Evolutionary conservation across 176 grass and related monocot species (phyloP).

Genomic region (Aegilops bicornis): DNA sequence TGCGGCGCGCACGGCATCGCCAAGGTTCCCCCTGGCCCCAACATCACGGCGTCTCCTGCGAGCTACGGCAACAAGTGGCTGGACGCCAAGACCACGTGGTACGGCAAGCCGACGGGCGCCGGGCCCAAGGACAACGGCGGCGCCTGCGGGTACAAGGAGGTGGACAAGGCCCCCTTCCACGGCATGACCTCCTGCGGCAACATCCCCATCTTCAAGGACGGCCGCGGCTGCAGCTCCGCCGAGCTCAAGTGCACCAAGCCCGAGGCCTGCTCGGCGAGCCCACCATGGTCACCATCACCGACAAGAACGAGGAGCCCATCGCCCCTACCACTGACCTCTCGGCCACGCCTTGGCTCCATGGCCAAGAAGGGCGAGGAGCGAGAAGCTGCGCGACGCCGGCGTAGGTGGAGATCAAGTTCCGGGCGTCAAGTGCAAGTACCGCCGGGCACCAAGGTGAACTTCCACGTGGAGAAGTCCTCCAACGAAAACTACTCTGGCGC

Average conservation of each 20-base stretch:
- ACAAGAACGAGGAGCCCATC: slow-evolving; percentile 41
- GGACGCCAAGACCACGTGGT: too few species aligned
- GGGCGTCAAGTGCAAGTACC: slow-evolving; percentile 53
- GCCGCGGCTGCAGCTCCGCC: too few species aligned
- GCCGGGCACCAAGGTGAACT: slow-evolving; percentile 45
- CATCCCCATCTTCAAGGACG: too few species aligned
- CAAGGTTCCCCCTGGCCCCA: too few species aligned
- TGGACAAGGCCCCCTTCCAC: too few species aligned
- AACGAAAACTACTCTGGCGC: slow-evolving; percentile 45
- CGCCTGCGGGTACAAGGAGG: too few species aligned
- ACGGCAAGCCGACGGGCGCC: too few species aligned
- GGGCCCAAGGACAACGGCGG: too few species aligned
- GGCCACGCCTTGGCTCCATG: slow-evolving; percentile 51
- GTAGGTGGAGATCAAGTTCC: slow-evolving; percentile 42
- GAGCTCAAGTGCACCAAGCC: slow-evolving; percentile 20
- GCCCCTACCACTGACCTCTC: slow-evolving; percentile 53
- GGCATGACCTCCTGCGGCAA: too few species aligned
- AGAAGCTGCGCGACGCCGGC: slow-evolving; percentile 48
- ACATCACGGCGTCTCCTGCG: too few species aligned
- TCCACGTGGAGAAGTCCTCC: slow-evolving; percentile 59
- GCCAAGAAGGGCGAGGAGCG: slow-evolving; percentile 27
- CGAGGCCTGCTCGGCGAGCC: slow-evolving; percentile 36
- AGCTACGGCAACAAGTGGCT: too few species aligned
- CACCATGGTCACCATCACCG: slow-evolving; percentile 33
- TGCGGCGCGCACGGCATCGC: too few species aligned